Conservation (phyloP, 2,329 filamentous ascomycete species). For the Ascochyta fabae region DNA sequence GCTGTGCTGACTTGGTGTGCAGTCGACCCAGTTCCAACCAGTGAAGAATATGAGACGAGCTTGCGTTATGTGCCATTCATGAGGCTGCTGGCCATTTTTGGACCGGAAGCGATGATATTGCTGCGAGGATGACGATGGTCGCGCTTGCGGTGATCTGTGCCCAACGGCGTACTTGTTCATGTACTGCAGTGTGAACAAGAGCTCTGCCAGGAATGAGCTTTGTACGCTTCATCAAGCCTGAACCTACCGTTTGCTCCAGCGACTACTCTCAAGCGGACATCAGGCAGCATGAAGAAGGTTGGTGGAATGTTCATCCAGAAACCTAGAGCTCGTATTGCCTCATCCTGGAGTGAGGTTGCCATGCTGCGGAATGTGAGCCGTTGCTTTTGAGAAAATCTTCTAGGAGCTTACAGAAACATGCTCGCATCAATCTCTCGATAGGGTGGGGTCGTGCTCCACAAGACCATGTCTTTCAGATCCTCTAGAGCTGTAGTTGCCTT, state of each 20-base stretch:
- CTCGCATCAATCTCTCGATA: not conserved
- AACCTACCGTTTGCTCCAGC: not conserved
- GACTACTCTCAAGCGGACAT: not conserved
- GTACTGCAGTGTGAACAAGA: conserved; percentile 3
- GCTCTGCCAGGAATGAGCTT: not conserved
- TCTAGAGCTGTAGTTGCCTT: not conserved
- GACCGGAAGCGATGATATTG: not conserved
- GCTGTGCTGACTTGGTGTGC: not conserved
- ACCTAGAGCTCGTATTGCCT: conserved; percentile 16
- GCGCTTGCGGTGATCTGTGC: not conserved
- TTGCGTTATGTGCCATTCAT: conserved; percentile 7
- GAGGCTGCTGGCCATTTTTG: not conserved
- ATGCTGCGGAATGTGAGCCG: not conserved
- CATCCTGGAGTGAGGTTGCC: conserved; percentile 10
- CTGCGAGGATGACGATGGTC: not conserved
- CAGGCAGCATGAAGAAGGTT: conserved; percentile 12
- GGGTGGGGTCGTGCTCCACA: not conserved
- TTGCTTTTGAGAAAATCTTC: not conserved
- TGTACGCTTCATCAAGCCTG: not conserved
- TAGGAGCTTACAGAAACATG: not conserved
- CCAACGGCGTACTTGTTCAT: not conserved
- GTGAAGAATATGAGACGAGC: conserved; percentile 2
- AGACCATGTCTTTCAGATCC: conserved; percentile 1
- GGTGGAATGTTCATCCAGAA: conserved; percentile 15
- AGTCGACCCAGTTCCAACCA: no score